Evolutionary conservation across 2,329 filamentous ascomycete genomes (phyloP), one percentile per base, ranked within the genome.

Genomic region (Fusarium agapanthi): DNA sequence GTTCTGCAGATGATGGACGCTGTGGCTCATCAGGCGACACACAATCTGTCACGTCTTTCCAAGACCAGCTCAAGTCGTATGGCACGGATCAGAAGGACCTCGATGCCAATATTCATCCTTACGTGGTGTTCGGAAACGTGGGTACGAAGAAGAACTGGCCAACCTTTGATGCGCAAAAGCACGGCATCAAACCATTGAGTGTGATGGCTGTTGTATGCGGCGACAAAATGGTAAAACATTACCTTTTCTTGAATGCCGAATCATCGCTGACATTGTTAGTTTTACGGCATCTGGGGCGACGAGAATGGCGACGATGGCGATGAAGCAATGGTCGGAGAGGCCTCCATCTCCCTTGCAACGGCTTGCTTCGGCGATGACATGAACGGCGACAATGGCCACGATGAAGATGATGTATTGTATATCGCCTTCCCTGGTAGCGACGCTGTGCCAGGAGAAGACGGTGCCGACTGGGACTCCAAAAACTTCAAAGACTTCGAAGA

Each of bases 201-300:
- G 80, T 89, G 16, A 86, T 89, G 77, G 88, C 86, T 4, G 85
- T 89, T 7, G 86, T 89, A 28, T 89, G 88, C 73, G 81, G 81
- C 47, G 79, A 83, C 54, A 81, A 86, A 73, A 77, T 88, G 77
- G 84, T 85, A 76, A 45, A 71, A 48, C 4, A 30, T 13, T 6
- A 3, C 2, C 4, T 22, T 24, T 16, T 10, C 11, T 20, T 15
- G 3, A 26, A 5, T 6, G 20, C 26, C 2, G 3, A 34, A 20
- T 5, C 5, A 11, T 11, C 18, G 9, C 5, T 60, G n/a, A 69
- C 30, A 3, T 16, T 45, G 12, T 2, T 55, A 87, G 85, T 82
- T 85, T 70, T 90, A 90, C 75, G 88, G 88, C 16, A 80, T 90
- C 55, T 91, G 88, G 88, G 89, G 88, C 26, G 88, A 91, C 70